Evolutionary conservation across 1,284 basidiomycete genomes (phyloP), one percentile per base, ranked within the genome.

Genomic region (Sanguinoderma infundibulare): DNA sequence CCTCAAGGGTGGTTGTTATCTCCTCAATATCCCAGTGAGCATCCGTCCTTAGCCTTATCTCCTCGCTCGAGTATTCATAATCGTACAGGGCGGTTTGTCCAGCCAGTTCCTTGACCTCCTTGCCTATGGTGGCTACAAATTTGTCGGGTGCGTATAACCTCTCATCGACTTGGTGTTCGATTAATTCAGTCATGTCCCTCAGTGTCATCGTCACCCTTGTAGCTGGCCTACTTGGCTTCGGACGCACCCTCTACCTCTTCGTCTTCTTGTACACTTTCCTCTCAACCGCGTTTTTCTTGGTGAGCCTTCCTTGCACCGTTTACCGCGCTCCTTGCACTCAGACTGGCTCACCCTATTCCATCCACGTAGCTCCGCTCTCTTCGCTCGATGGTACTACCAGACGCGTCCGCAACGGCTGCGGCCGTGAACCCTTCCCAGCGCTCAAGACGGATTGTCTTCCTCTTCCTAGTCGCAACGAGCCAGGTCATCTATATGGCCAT

Each of bases 101-200:
- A 86, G 86, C 26, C 87, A 89, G 62, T 85, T 90, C n/a, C 78
- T 90, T 6, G 92, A 88, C 76, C 81, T 87, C 59, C 77, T 90
- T 62, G 91, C 85, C 51, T 99, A 98, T 73, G 91, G 91, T 5
- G 97, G 98, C 0, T 99, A 99, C 81, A 99, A 99, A 74, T 99
- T 99, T 71, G 94, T 98, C 49, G 95, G 95, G 93, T 95, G 66
- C 22, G 83, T 73, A 6, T 46, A 9, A 9, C 34, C 15, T 26
- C 15, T n/a, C 26, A 10, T 30, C 15, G 24, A 52, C 2, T 20
- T 40, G 12, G 47, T 49, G 15, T 54, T 65, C 50, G 61, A 34
- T 32, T 32, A 3, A 38, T 34, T 20, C 5, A 2, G 2, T 6
- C 7, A 32, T 14, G 28, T 51, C 52, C 40, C 55, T 5, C 9